Evolutionary conservation across 176 grass and related monocot species (phyloP).

Genomic region (maize (Zea mays)): DNA sequence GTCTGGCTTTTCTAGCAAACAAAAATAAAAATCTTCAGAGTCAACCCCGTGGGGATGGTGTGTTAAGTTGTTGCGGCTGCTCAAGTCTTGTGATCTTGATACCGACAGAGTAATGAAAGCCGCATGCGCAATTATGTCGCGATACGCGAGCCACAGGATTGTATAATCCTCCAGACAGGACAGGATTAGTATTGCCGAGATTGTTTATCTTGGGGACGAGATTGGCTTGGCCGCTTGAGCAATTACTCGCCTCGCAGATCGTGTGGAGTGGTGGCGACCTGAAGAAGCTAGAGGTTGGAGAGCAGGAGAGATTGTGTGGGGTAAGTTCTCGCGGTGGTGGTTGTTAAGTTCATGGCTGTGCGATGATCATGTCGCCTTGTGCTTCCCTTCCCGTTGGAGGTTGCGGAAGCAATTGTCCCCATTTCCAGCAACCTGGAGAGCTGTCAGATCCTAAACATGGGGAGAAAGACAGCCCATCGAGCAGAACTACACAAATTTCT

Average conservation of each 20-base stretch:
- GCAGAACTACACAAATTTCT: slow-evolving; percentile 16
- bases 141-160: slow-evolving; percentile 26
- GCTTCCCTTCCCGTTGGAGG: slow-evolving; percentile 35
- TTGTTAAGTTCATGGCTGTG: slow-evolving; percentile 38
- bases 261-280: slow-evolving; percentile 61
- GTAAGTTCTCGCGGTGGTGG: slow-evolving; percentile 31
- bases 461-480: slow-evolving; percentile 33
- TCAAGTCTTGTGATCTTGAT: slow-evolving; percentile 50
- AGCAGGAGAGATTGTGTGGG: slow-evolving; percentile 19
- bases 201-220: slow-evolving; percentile 35
- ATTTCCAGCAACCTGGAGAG: slow-evolving; percentile 42
- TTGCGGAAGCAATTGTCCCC: slow-evolving; percentile 49
- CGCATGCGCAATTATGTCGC: slow-evolving; percentile 49
- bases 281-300: slow-evolving; percentile 37
- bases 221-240: slow-evolving; percentile 40
- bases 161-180: slow-evolving; percentile 38
- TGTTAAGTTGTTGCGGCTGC: slow-evolving; percentile 38
- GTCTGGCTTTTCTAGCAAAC: slow-evolving; percentile 23
- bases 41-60: slow-evolving; percentile 44
- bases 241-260: slow-evolving; percentile 48
- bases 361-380: slow-evolving; percentile 48
- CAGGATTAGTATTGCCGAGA: slow-evolving; percentile 30
- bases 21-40: slow-evolving; percentile 41
- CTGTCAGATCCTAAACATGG: slow-evolving; percentile 36
- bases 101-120: slow-evolving; percentile 48